Percentiles rank a stretch among this genome's conserved stretches.
Conservation (phyloP, 768 basidiomycete genomes). For the Floccularia luteovirens region DNA sequence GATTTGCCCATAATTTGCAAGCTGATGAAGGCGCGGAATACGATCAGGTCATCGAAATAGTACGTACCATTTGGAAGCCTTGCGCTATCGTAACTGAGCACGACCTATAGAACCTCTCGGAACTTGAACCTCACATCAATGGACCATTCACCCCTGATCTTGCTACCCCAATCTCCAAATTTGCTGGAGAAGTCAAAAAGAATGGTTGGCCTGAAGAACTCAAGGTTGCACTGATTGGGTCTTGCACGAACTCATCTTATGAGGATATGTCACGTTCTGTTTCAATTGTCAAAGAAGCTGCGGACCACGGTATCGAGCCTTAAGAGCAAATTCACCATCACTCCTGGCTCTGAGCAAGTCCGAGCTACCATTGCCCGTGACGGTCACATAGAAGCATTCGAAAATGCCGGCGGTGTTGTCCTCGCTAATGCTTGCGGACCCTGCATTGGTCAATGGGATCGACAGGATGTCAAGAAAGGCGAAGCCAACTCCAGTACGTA, state of each 20-base stretch:
- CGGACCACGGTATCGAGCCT: slow-evolving; percentile 77
- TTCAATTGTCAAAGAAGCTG: slow-evolving; percentile 85
- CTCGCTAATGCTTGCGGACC: slow-evolving; percentile 99
- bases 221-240: slow-evolving; percentile 96
- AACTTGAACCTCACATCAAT: slow-evolving; percentile 98
- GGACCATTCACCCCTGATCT: slow-evolving; percentile 99
- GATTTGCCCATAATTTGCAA: slow-evolving; percentile 84
- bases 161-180: slow-evolving; percentile 96
- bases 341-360: slow-evolving; percentile 97
- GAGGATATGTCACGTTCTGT: slow-evolving; percentile 99
- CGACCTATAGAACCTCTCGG: slow-evolving; percentile 69
- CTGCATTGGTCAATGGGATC: slow-evolving; percentile 99
- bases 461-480: slow-evolving; percentile 94
- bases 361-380: slow-evolving; percentile 97
- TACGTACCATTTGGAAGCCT: slow-evolving; percentile 25
- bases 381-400: slow-evolving; percentile 84
- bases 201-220: slow-evolving; percentile 97
- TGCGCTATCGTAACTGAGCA: neutral
- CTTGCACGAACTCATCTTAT: slow-evolving; percentile 99
- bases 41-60: slow-evolving; percentile 90
- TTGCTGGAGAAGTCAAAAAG: slow-evolving; percentile 84
- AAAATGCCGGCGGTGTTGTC: slow-evolving; percentile 84
- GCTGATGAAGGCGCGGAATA: slow-evolving; percentile 89
- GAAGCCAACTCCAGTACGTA: slow-evolving; percentile 88
- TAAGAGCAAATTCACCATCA: slow-evolving; percentile 96